These are phyloP conservation scores for Peterozyma xylosa DNA, from an alignment of 805 yeast genomes.

Conservation along the genomic window DNA sequence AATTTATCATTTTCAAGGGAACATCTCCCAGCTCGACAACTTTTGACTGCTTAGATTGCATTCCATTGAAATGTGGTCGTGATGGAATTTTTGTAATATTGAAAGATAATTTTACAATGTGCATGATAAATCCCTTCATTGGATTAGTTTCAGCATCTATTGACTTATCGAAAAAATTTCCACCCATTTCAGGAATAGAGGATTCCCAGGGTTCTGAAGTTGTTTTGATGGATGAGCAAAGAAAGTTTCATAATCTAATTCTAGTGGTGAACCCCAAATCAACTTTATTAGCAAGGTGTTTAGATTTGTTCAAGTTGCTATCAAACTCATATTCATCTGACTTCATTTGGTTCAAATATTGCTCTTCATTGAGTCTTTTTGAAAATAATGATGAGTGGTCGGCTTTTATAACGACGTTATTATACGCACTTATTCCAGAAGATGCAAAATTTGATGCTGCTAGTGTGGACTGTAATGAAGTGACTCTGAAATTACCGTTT, in stretches of 20 bases:
- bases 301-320: constrained; percentile 43
- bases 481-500: constrained; percentile 18
- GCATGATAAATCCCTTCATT: constrained; percentile 51
- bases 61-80: constrained; percentile 25
- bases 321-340: constrained; percentile 53
- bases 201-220: constrained; percentile 17
- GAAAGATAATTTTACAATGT: constrained; percentile 24
- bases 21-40: constrained; percentile 10
- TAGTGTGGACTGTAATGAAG: constrained; percentile 12
- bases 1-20: constrained; percentile 41
- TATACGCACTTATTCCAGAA: constrained; percentile 44
- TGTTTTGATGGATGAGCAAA: constrained; percentile 14
- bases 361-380: constrained; percentile 39
- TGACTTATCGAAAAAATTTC: constrained; percentile 16
- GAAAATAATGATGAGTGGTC: constrained; percentile 48
- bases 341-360: constrained; percentile 57
- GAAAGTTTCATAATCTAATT: constrained; percentile 20
- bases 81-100: constrained; percentile 40
- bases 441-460: constrained; percentile 17
- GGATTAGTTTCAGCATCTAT: constrained; percentile 32
- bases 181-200: constrained; percentile 14
- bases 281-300: constrained; percentile 33
- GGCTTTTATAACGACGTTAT: constrained; percentile 43
- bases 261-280: constrained; percentile 38
- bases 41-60: constrained; percentile 23